Evolutionary conservation across 805 yeast species (phyloP), one percentile per base, ranked within the genome.

Genomic region (Cyberlindnera xishuangbannaensis): DNA sequence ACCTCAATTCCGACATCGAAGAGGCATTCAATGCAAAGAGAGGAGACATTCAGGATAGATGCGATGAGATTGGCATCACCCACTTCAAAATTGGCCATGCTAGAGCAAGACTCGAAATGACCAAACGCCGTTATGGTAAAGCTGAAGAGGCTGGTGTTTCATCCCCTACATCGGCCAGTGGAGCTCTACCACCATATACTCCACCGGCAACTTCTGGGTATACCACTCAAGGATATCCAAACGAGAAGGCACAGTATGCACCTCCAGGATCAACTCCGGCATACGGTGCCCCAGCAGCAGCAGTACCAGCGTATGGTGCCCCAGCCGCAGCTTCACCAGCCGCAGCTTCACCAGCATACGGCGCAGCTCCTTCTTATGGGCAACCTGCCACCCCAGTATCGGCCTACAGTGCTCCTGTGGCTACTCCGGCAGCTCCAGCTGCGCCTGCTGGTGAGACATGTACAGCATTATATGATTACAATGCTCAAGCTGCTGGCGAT

Each of bases 401-500:
- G 16, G 25, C 38, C 32, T 31, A 30, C 15, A 28, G 33, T n/a
- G 14, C 27, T 4, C 34, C 44, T 11, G n/a, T n/a, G n/a, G 27
- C 64, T 9, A 56, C 61, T n/a, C 52, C 55, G 7, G 43, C 51
- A n/a, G n/a, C n/a, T n/a, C n/a, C n/a, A n/a, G 45, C 52, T 12
- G 51, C 53, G 2, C 59, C 40, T 15, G 36, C 35, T 4, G 63
- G 55, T 4, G 79, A 76, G 48, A 73, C 81, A 11, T 87, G 95
- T 52, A 83, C 95, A 10, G 96, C 98, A 0, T 58, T 88, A 32
- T 90, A 88, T 56, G 97, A 88, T 51, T 90, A 85, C 59, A 64
- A 80, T 7, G 95, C 97, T 0, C 97, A 87, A 59, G 92, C 96
- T 0, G 83, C 73, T 20, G 97, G 97, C 15, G 98, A 92, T 55